phyloP scores from a whole-genome alignment of 78 protist species.

The Tieghemostelium lacteum region DNA sequence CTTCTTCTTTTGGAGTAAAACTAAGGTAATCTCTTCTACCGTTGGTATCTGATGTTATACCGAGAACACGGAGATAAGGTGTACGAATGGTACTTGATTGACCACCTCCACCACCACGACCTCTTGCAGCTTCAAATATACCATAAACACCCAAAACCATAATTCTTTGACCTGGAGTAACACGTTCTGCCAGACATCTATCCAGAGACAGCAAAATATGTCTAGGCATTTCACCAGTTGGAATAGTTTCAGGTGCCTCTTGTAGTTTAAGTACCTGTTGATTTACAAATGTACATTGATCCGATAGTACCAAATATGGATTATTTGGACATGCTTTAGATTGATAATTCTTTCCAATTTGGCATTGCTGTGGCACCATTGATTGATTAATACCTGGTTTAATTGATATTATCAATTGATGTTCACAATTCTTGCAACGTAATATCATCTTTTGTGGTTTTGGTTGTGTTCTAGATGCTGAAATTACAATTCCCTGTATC shows the following conservation, averaged over 20 bases:
- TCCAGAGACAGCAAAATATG: conserved; percentile 90
- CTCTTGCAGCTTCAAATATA: conserved; percentile 56
- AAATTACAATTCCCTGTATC: conserved; percentile 93
- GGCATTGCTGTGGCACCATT: conserved; percentile 89
- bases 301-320: conserved; percentile 91
- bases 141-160: conserved; percentile 91
- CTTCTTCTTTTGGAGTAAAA: conserved; percentile 87
- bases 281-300: conserved; percentile 87
- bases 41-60: conserved; percentile 57
- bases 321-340: conserved; percentile 86
- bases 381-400: conserved; percentile 87
- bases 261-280: conserved; percentile 96
- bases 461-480: conserved; percentile 86
- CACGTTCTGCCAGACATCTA: conserved; percentile 87
- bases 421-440: conserved; percentile 84
- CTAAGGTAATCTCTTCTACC: conserved; percentile 26
- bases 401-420: conserved; percentile 2
- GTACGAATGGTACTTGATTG: conserved; percentile 59
- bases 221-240: conserved; percentile 99
- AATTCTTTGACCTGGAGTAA: conserved; percentile 95
- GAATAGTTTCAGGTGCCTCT: conserved; percentile 98
- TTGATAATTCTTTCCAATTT: conserved; percentile 1
- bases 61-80: conserved; percentile 89
- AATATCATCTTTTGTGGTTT: conserved; percentile 79
- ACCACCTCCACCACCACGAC: background rate